These are phyloP conservation scores for Oidium heveae DNA, from an alignment of 2,329 filamentous ascomycete species.

Conservation along the genomic window DNA sequence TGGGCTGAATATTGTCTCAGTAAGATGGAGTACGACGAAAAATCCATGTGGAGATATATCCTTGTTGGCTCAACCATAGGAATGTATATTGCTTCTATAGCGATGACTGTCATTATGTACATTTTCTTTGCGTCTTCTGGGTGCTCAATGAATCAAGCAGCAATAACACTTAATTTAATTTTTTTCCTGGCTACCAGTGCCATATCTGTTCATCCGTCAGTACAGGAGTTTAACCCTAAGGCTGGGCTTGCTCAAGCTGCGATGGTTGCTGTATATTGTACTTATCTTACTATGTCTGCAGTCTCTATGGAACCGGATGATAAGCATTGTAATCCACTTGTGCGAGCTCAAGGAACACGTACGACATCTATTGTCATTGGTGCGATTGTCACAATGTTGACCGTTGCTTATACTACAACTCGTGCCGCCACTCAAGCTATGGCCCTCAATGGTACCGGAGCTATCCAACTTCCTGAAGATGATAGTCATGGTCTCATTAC, in stretches of 20 bases:
- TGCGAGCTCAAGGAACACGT: slow-evolving; percentile 63
- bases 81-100: slow-evolving; percentile 80
- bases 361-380: slow-evolving; percentile 81
- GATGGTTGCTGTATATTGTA: slow-evolving; percentile 95
- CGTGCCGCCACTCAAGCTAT: slow-evolving; percentile 80
- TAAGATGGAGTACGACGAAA: slow-evolving; percentile 79
- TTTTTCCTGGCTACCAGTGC: slow-evolving; percentile 58
- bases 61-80: slow-evolving; percentile 76
- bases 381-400: slow-evolving; percentile 87
- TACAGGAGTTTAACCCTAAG: slow-evolving; percentile 81
- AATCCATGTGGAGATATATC: slow-evolving; percentile 57
- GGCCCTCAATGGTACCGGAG: slow-evolving; percentile 38
- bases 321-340: slow-evolving; percentile 76
- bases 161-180: slow-evolving; percentile 80
- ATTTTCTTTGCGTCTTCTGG: slow-evolving; percentile 66
- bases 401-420: slow-evolving; percentile 91
- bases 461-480: slow-evolving; percentile 36
- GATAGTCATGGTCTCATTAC: slow-evolving; percentile 78
- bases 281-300: slow-evolving; percentile 91
- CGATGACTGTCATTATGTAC: slow-evolving; percentile 93
- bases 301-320: slow-evolving; percentile 97
- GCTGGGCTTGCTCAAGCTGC: slow-evolving; percentile 91
- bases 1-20: slow-evolving; percentile 93
- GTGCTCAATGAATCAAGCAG: slow-evolving; percentile 90
- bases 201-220: slow-evolving; percentile 66